Conservation (phyloP, 2,329 filamentous ascomycete species). For the Paraphoma sp. region DNA sequence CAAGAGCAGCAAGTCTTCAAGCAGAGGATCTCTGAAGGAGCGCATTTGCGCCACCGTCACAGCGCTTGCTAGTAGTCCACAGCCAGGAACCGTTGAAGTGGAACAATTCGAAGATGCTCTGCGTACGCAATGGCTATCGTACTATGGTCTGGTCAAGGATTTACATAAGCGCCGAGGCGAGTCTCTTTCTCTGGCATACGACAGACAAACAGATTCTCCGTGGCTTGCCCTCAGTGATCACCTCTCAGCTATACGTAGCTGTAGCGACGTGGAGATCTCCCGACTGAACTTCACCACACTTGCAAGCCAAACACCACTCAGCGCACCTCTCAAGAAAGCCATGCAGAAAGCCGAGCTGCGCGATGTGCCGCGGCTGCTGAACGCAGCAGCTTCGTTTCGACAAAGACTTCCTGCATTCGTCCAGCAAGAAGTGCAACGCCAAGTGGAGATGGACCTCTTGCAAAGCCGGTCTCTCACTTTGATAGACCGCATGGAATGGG, state of each 20-base stretch:
- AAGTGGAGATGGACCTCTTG: slow-evolving; percentile 75
- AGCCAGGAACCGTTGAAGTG: slow-evolving; percentile 73
- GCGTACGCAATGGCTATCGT: slow-evolving; percentile 86
- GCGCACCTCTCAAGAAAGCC: slow-evolving; percentile 33
- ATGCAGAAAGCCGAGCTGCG: slow-evolving; percentile 48
- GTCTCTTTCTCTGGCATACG: slow-evolving; percentile 77
- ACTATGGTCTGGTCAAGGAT: slow-evolving; percentile 84
- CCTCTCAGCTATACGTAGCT: slow-evolving; percentile 78
- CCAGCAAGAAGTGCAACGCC: slow-evolving; percentile 69
- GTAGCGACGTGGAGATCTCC: slow-evolving; percentile 77
- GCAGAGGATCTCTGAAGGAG: slow-evolving; percentile 70
- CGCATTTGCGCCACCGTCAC: slow-evolving; percentile 76
- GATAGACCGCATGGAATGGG: slow-evolving; percentile 74
- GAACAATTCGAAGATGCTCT: slow-evolving; percentile 75
- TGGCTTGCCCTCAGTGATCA: slow-evolving; percentile 88
- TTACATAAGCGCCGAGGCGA: slow-evolving; percentile 87
- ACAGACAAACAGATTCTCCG: slow-evolving; percentile 72
- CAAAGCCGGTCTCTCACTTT: slow-evolving; percentile 66
- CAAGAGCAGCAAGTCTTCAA: slow-evolving; percentile 13
- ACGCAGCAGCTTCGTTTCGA: slow-evolving; percentile 73
- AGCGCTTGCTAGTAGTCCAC: slow-evolving; percentile 70
- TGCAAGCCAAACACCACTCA: slow-evolving; percentile 20
- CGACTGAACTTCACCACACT: slow-evolving; percentile 68
- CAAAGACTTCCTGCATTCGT: slow-evolving; percentile 74
- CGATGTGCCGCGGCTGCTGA: slow-evolving; percentile 68